Evolutionary conservation across 805 yeast species (phyloP).

Genomic region (Candida loeiensis): DNA sequence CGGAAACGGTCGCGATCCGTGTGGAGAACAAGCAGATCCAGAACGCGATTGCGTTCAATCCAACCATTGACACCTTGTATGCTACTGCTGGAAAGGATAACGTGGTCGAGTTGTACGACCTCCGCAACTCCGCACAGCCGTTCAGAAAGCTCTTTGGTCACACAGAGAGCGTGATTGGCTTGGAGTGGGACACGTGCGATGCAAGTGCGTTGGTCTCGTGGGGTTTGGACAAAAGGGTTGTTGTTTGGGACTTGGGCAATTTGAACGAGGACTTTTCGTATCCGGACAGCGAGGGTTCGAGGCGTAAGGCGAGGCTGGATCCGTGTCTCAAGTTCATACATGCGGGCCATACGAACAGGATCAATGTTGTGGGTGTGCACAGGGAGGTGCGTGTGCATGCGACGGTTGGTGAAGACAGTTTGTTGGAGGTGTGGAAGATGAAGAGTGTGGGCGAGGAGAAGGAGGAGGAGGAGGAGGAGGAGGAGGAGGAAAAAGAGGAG

Average conservation of each 20-base stretch:
- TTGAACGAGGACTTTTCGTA: constrained; percentile 51
- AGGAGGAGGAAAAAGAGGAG: constrained; percentile 5
- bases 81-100: constrained; percentile 81
- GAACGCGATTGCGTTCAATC: constrained; percentile 66
- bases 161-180: constrained; percentile 36
- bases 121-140: constrained; percentile 58
- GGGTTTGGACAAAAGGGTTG: constrained; percentile 64
- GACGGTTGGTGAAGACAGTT: constrained; percentile 70
- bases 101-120: constrained; percentile 70
- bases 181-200: constrained; percentile 47
- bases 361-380: constrained; percentile 67
- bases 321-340: constrained; percentile 78
- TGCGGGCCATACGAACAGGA: constrained; percentile 78
- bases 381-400: constrained; percentile 58
- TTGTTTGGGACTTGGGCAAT: constrained; percentile 69
- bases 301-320: constrained; percentile 53
- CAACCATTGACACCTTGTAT: constrained; percentile 48
- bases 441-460: constrained; percentile 43
- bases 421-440: constrained; percentile 75
- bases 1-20: constrained; percentile 38
- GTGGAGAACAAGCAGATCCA: constrained; percentile 52
- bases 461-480: constrained; percentile 26
- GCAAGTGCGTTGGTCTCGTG: constrained; percentile 54
- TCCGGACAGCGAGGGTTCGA: constrained; percentile 40
- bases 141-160: constrained; percentile 70